A percentile compares a stretch with the other conserved stretches of the same genome.
Conservation (phyloP, 2,329 filamentous ascomycete species). For the Blastomyces parvus region DNA sequence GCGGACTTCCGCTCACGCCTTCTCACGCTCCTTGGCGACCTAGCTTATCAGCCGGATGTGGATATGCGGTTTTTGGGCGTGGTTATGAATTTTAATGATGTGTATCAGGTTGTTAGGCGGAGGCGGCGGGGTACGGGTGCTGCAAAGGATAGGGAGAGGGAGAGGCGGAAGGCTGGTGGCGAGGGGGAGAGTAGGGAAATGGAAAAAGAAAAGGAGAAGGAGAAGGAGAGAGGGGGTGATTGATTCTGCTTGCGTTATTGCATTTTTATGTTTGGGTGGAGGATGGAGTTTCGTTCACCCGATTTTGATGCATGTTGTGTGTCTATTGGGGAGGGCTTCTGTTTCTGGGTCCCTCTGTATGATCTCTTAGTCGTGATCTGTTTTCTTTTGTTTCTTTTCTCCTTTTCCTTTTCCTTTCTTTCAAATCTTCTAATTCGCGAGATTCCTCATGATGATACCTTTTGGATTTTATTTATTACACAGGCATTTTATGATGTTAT, state of each 20-base stretch:
- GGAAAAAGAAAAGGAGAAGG: conserved; percentile 22
- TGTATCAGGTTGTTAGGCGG: conserved; percentile 71
- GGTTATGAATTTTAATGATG: conserved; percentile 98
- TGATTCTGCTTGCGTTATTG: background rate
- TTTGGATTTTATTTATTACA: background rate
- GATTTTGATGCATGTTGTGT: background rate
- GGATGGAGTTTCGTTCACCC: background rate
- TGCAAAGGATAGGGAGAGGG: conserved; percentile 25
- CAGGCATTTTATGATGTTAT: background rate
- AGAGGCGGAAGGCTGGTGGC: conserved; percentile 19
- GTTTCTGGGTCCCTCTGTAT: background rate
- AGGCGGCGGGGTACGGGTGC: conserved; percentile 33
- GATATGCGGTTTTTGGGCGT: conserved; percentile 94
- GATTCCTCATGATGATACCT: conserved; percentile 1
- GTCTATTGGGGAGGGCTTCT: background rate
- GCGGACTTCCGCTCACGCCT: conserved; percentile 67
- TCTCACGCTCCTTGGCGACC: conserved; percentile 73
- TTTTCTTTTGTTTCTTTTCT: background rate
- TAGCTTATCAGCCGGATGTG: conserved; percentile 86
- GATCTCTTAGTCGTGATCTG: background rate
- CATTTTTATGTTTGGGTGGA: background rate
- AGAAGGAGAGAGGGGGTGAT: conserved; percentile 12
- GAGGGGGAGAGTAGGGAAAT: conserved; percentile 18
- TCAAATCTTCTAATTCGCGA: background rate
- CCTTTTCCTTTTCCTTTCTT: background rate